phyloP scores from a whole-genome alignment of 768 basidiomycete genomes.

The Solioccasus polychromus region DNA sequence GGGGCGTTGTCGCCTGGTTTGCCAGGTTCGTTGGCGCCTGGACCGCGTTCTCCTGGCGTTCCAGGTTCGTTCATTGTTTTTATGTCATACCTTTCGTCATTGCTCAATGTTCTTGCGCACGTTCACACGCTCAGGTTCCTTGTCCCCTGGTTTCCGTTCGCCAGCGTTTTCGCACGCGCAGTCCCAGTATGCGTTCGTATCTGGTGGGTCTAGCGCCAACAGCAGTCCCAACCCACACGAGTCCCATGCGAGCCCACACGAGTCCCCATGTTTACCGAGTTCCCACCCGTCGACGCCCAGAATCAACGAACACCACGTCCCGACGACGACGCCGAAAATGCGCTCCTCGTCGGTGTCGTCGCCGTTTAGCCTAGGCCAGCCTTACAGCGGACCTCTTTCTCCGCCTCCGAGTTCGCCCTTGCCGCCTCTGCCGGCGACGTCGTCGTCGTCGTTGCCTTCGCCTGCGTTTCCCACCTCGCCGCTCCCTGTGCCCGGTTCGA shows the following conservation, averaged over 20 bases:
- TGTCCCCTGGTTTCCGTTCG: conserved; percentile 23
- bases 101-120: neutral
- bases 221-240: conserved; percentile 3
- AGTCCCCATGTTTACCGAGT: too few relatives aligned
- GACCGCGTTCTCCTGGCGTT: conserved; percentile 21
- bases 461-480: conserved; percentile 4
- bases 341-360: too few relatives aligned
- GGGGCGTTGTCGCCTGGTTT: conserved; percentile 17
- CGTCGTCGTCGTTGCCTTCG: conserved; percentile 15
- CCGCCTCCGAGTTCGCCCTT: conserved; percentile 24
- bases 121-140: conserved; percentile 12
- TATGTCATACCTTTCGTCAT: conserved; percentile 6
- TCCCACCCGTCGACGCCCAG: too few relatives aligned
- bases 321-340: too few relatives aligned
- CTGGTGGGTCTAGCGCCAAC: conserved; percentile 9
- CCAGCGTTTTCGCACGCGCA: conserved; percentile 11
- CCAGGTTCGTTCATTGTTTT: conserved; percentile 21
- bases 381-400: conserved; percentile 14
- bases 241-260: conserved; percentile 1
- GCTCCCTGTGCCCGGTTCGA: conserved; percentile 1
- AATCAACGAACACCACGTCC: too few relatives aligned
- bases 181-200: conserved; percentile 21
- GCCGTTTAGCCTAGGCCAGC: neutral
- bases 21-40: conserved; percentile 18
- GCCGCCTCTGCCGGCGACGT: conserved; percentile 17